Evolutionary conservation across 202 grass and related monocot genomes (phyloP), one percentile per base, ranked within the genome.

Genomic region (Digitaria exilis): DNA sequence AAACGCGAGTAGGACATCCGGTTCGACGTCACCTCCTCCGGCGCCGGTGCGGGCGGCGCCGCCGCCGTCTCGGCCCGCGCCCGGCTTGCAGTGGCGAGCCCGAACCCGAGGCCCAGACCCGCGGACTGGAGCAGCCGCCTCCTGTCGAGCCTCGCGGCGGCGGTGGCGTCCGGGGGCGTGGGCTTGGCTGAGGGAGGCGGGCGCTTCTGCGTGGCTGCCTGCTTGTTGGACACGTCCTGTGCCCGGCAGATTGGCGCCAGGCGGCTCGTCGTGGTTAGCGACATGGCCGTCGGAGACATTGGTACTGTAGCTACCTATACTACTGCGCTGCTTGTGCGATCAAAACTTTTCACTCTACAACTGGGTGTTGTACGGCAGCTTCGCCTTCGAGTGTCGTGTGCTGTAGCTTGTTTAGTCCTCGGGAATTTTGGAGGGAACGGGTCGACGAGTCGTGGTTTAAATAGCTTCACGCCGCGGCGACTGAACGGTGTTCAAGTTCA

Each of bases 1-100:
- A 97, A 94, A 54, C 88, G 64, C 15, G 95, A 85, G 67, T 98
- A 98, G 14, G 90, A 98, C 90, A 93, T 85, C 41, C 82, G 71
- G 76, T 50, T 98, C 29, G 90, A 98, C 19, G 68, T 52, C 17
- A 56, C 71, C 13, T 95, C 92, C 25, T 84, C 58, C 16, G 84
- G 87, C 9, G 77, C 78, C 57, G 37, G 7, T 7, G 19, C 49
- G 46, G 86, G 48, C 64, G 65, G 28, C 73, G 64, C 6, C 22
- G 75, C 10, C 41, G 75, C 41, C 19, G 77, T 19, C 78, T 86
- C 75, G 32, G 90, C 90, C 16, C 71, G 69, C 17, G 86, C 88
- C 14, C 41, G 63, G 3, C 28, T 48, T 0, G 43, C 68, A 15
- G 44, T 54, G 11, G 76, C 15, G 32, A 87, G 58, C 15, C 89